These are phyloP conservation scores for Oryza brachyantha DNA, from an alignment of 176 grass and related monocot species.

Conservation along the genomic window DNA sequence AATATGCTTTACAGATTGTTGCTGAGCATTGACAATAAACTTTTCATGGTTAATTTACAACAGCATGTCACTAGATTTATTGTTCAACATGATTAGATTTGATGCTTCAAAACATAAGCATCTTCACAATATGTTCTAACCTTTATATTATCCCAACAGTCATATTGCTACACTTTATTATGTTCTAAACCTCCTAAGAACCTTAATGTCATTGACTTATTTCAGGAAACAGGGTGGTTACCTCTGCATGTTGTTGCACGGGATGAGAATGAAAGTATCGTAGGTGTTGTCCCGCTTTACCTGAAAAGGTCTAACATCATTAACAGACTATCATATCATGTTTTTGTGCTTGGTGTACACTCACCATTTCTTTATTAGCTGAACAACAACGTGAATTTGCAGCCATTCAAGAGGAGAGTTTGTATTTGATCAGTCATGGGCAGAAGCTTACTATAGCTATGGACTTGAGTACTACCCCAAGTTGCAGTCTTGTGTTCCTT, in stretches of 20 bases:
- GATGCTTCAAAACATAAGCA: not conserved
- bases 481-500: slow-evolving; percentile 88
- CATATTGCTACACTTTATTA: slow-evolving; percentile 21
- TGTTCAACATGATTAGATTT: slow-evolving; percentile 15
- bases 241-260: slow-evolving; percentile 90
- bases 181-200: slow-evolving; percentile 13
- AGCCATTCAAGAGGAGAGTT: slow-evolving; percentile 97
- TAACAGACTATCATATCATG: slow-evolving; percentile 21
- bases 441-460: slow-evolving; percentile 89
- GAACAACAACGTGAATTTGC: slow-evolving; percentile 50
- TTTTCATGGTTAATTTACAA: slow-evolving; percentile 3
- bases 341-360: slow-evolving; percentile 18
- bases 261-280: slow-evolving; percentile 60
- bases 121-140: not conserved
- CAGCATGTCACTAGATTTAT: not conserved
- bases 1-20: not conserved
- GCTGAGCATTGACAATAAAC: not conserved
- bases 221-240: slow-evolving; percentile 98
- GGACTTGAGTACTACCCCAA: slow-evolving; percentile 91
- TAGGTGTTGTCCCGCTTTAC: slow-evolving; percentile 99
- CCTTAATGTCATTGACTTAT: slow-evolving; percentile 12
- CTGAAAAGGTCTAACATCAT: slow-evolving; percentile 83
- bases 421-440: slow-evolving; percentile 95
- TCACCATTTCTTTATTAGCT: slow-evolving; percentile 24
- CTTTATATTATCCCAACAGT: not conserved